A percentile compares a stretch with the other conserved stretches of the same genome.
Evolutionary conservation across 2,329 filamentous ascomycete species (phyloP).

Genomic region (Dactylonectria estremocensis): DNA sequence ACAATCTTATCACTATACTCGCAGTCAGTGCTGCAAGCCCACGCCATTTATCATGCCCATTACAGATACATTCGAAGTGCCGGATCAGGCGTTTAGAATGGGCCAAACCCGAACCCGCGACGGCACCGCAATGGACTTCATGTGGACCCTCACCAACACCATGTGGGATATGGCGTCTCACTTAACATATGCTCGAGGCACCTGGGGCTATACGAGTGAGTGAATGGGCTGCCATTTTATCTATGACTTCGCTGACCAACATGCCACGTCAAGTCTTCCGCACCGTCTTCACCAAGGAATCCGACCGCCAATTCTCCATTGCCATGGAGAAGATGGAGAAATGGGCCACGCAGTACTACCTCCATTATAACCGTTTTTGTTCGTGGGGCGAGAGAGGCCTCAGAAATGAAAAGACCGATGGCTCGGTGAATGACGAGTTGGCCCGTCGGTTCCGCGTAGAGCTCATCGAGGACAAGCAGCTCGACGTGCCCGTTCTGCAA

Average conservation of each 20-base stretch:
- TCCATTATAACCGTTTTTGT: not conserved
- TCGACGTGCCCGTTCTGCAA: constrained; percentile 1
- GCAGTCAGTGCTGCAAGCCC: not conserved
- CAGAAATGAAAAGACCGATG: constrained; percentile 1
- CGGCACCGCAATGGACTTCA: constrained; percentile 3
- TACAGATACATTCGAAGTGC: not conserved
- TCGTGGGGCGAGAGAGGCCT: not conserved
- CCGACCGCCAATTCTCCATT: constrained; percentile 3
- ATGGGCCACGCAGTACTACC: constrained; percentile 1
- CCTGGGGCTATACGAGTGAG: constrained; percentile 16
- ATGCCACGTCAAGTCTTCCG: constrained; percentile 7
- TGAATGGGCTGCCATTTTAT: not conserved
- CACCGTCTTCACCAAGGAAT: constrained; percentile 14
- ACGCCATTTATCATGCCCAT: constrained; percentile 2
- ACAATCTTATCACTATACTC: not conserved
- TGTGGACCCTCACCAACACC: constrained; percentile 1
- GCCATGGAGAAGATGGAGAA: constrained; percentile 16
- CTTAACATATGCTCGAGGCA: constrained; percentile 6
- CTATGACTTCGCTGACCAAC: not conserved
- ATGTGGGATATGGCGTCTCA: not conserved
- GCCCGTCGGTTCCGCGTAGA: constrained; percentile 14
- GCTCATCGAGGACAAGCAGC: constrained; percentile 1
- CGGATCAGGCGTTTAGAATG: not conserved
- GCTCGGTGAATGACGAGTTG: constrained; percentile 14
- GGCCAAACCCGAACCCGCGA: not conserved